These are phyloP conservation scores for Podaxis sp. DNA, from an alignment of 768 basidiomycete genomes.

Conservation along the genomic window DNA sequence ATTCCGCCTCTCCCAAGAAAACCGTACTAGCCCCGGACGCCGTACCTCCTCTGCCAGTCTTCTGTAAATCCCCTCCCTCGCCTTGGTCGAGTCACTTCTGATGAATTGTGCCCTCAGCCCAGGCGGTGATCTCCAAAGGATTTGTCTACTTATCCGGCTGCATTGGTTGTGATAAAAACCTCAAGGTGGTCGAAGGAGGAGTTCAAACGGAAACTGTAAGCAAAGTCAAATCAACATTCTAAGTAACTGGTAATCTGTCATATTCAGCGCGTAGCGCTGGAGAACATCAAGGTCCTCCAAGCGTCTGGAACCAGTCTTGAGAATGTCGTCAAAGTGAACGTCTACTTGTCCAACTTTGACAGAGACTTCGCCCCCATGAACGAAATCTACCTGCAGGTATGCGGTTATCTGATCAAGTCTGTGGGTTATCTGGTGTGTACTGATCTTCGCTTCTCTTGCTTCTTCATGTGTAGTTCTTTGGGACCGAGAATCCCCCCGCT, in stretches of 20 bases:
- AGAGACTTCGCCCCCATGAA: slow-evolving; percentile 40
- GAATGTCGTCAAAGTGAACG: slow-evolving; percentile 41
- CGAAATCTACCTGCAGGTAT: slow-evolving; percentile 36
- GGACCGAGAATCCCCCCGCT: slow-evolving; percentile 45
- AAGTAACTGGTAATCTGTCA: not conserved
- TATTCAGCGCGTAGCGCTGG: slow-evolving; percentile 33
- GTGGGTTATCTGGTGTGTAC: not conserved
- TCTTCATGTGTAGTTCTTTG: slow-evolving; percentile 42
- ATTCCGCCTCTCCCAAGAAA: slow-evolving; percentile 18
- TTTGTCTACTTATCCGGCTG: slow-evolving; percentile 19
- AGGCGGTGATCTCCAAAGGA: slow-evolving; percentile 35
- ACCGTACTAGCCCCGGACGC: slow-evolving; percentile 32
- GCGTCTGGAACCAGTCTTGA: slow-evolving; percentile 41
- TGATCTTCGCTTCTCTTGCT: not conserved
- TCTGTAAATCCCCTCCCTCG: slow-evolving; percentile 25
- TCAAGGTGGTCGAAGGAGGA: slow-evolving; percentile 18
- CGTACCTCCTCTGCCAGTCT: slow-evolving; percentile 34
- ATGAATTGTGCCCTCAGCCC: slow-evolving; percentile 25
- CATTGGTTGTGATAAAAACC: slow-evolving; percentile 17
- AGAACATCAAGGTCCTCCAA: slow-evolving; percentile 41
- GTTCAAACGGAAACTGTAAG: slow-evolving; percentile 18
- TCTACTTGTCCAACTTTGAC: slow-evolving; percentile 39
- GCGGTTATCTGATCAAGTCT: not conserved
- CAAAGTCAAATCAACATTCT: not conserved
- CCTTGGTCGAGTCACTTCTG: not conserved